Conservation (phyloP, 1,284 basidiomycete genomes). For the Meripilus lineatus region DNA sequence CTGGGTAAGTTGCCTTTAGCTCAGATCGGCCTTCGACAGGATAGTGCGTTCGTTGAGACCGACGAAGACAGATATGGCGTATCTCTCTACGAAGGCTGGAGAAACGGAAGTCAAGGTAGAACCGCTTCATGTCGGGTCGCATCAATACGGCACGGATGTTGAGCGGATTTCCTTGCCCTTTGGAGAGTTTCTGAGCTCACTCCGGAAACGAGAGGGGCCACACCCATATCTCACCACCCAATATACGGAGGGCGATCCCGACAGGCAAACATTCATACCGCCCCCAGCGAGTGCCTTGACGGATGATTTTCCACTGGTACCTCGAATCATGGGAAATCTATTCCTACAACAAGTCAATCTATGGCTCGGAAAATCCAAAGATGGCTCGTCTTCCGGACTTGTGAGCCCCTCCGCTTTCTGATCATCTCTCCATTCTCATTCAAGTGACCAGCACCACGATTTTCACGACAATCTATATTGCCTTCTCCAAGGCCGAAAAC, state of each 20-base stretch:
- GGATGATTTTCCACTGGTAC: constrained; percentile 26
- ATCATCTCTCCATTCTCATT: background rate
- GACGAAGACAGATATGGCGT: constrained; percentile 20
- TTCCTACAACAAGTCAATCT: constrained; percentile 30
- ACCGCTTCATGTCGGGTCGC: constrained; percentile 23
- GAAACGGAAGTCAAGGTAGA: constrained; percentile 25
- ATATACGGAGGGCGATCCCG: constrained; percentile 26
- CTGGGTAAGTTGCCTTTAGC: constrained; percentile 22
- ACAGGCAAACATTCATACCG: constrained; percentile 26
- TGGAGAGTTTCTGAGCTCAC: constrained; percentile 21
- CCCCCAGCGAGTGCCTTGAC: constrained; percentile 26
- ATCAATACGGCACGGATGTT: constrained; percentile 27
- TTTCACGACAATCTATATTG: constrained; percentile 33
- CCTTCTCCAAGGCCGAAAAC: constrained; percentile 27
- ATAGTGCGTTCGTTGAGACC: background rate
- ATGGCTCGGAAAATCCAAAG: constrained; percentile 27
- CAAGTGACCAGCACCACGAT: constrained; percentile 24
- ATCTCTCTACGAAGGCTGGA: constrained; percentile 24
- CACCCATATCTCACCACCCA: constrained; percentile 30
- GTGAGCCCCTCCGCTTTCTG: constrained; percentile 13
- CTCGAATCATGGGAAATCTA: constrained; percentile 28
- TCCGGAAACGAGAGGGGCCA: constrained; percentile 18
- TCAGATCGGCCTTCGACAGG: background rate
- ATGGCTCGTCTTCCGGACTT: constrained; percentile 27
- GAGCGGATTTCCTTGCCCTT: constrained; percentile 23